Evolutionary conservation across 192 early-diverging fungal species (phyloP), one percentile per base, ranked within the genome.

Genomic region (Rhizoclosmatium globosum): DNA sequence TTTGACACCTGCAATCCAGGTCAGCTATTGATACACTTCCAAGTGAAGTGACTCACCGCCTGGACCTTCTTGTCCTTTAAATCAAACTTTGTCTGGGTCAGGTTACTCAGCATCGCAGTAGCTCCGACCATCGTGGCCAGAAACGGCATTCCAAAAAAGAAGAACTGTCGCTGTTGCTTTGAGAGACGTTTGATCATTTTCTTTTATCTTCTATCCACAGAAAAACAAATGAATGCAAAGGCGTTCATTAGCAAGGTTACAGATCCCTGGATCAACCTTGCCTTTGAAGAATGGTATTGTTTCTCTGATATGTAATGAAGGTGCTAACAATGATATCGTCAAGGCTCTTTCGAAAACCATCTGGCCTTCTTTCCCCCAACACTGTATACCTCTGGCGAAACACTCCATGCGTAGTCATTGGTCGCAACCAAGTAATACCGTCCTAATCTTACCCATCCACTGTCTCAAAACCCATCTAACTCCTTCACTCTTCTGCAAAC

Each of bases 321-420:
- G 38, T 23, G 53, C 78, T 61, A 4, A 66, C 21, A 15, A 65
- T 57, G 0, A 3, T 31, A 68, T 13, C 38, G 21, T 47, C 23
- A 57, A 94, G 93, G 92, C 83, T 99, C 43, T 91, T 99, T 77
- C 88, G 93, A 47, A 85, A 89, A 50, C 90, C 92, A 13, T 88
- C 92, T 2, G 38, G 31, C 84, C 42, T 43, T 4, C 86, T 93
- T 81, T 87, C 94, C 15, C 85, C 78, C 45, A 85, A 93, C 59
- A 86, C 95, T 46, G 85, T 98, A 6, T 95, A 92, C 68, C 90
- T 99, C 43, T 99, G 93, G 89, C 92, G 96, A 61, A 99, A 98
- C 85, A 82, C 81, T 15, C 86, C 89, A 53, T 94, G 94, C 68
- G 94, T 98, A 2, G 94, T 99, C 46, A 91, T 99, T 81, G 98